Evolutionary conservation across 129 eudicot species (phyloP).

Genomic region (Scalesia atractyloides): DNA sequence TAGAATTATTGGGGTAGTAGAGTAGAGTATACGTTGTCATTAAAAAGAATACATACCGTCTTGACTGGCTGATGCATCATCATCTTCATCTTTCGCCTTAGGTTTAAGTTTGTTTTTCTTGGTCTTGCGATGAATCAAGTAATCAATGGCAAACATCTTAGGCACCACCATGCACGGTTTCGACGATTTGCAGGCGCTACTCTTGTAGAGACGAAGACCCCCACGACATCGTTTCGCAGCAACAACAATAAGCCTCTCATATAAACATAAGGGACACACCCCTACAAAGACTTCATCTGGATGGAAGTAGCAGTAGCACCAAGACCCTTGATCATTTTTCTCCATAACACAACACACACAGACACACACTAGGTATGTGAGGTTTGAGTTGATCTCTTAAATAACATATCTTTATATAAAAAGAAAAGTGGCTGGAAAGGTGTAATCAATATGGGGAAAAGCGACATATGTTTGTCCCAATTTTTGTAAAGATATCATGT

Average conservation of each 20-base stretch:
- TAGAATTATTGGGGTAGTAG: too few species aligned
- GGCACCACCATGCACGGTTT: slow-evolving; percentile 36
- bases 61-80: slow-evolving; percentile 22
- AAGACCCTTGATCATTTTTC: slow-evolving; percentile 18
- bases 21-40: too few species aligned
- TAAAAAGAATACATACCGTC: slow-evolving; percentile 33
- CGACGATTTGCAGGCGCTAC: slow-evolving; percentile 23
- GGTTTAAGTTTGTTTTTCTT: slow-evolving; percentile 17
- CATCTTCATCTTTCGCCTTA: slow-evolving; percentile 11
- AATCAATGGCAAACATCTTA: slow-evolving; percentile 43
- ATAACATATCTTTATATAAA: slow-evolving; percentile 15
- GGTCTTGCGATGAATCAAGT: slow-evolving; percentile 35
- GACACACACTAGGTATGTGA: background rate
- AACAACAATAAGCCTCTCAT: slow-evolving; percentile 41
- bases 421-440: slow-evolving; percentile 32
- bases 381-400: background rate
- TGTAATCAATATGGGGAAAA: slow-evolving; percentile 38
- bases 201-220: slow-evolving; percentile 23
- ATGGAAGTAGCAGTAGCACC: slow-evolving; percentile 44
- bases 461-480: slow-evolving; percentile 27
- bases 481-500: slow-evolving; percentile 14
- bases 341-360: slow-evolving; percentile 27
- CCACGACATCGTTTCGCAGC: slow-evolving; percentile 36
- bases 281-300: slow-evolving; percentile 48
- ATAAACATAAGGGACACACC: slow-evolving; percentile 46